Base-by-base conservation (phyloP, 2,329 filamentous ascomycete species). In the Sclerotinia subarctica region DNA sequence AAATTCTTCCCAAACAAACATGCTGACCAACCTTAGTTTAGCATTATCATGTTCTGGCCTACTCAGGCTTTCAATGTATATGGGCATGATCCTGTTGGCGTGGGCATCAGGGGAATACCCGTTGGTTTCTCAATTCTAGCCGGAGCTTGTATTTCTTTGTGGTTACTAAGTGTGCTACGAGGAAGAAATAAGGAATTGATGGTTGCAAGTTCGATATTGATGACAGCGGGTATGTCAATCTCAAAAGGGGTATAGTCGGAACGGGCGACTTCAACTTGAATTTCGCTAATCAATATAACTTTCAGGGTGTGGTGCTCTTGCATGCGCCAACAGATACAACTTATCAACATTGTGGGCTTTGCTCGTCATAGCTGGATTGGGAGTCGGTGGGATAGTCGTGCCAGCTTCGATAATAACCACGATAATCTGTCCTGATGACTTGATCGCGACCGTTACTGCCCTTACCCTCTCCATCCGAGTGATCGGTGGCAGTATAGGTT, bases 401-500 rank as follows among this genome's bases (percentile, higher is more conserved):
- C 72, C 71, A 89, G 85, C 86, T 1, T 87, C 86, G 1, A 88
- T 90, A 72, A 88, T 91, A 67, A 86, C 86, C 11, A 88, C 87
- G 6, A 90, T 91, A 72, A 87, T 90, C 71, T 90, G 87, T 69
- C 88, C 89, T 0, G 86, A 89, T 74, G 88, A 91, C 66, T 81
- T 91, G 5, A 91, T 92, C 71, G 89, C 87, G 5, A 91, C 89
- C 2, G 83, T 90, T 56, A 85, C 88, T 1, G 87, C 89, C 8
- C 80, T 91, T 26, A 90, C 88, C 0, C 83, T 91, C 52, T 84
- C 87, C n/a, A 86, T 91, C 71, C 87, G 89, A 52, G 87, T 90
- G 66, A 83, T 91, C 47, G 89, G 89, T 60, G 88, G 88, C 46
- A 83, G 84, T 19, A 84, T 91, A 69, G 88, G 86, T 35, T 90